Conservation (phyloP, 306 rosid genomes). For the Malus fusca region DNA sequence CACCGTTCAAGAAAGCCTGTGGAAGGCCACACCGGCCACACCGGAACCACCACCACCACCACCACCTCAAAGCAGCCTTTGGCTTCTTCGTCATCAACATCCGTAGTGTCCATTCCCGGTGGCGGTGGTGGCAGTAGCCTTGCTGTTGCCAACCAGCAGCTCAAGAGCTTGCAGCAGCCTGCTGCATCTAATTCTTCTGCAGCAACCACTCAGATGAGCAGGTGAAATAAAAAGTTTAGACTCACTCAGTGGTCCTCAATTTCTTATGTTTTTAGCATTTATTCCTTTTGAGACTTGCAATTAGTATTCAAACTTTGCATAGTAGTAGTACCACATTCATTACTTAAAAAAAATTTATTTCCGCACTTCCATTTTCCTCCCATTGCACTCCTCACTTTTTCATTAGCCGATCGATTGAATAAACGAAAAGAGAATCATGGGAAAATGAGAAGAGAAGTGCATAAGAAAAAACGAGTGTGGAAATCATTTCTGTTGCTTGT, state of each 20-base stretch:
- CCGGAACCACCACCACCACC: slow-evolving; percentile 29
- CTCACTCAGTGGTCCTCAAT: background rate
- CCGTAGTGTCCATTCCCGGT: slow-evolving; percentile 25
- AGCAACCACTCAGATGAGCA: slow-evolving; percentile 40
- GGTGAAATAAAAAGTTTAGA: slow-evolving; percentile 24
- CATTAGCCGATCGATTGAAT: too few relatives aligned
- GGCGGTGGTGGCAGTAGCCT: slow-evolving; percentile 37
- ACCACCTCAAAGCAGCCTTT: slow-evolving; percentile 27
- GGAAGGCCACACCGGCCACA: slow-evolving; percentile 92
- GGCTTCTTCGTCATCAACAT: slow-evolving; percentile 27
- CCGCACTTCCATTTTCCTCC: background rate
- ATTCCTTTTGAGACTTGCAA: background rate
- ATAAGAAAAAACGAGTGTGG: too few relatives aligned
- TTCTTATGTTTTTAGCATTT: slow-evolving; percentile 4
- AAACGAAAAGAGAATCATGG: too few relatives aligned
- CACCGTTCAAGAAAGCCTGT: slow-evolving; percentile 99
- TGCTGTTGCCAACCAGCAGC: slow-evolving; percentile 38
- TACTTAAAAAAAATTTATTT: background rate
- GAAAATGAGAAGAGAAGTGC: too few relatives aligned
- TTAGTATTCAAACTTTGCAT: too few relatives aligned
- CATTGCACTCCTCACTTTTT: too few relatives aligned
- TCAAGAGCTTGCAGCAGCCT: slow-evolving; percentile 35
- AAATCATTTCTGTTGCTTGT: background rate
- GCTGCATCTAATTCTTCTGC: slow-evolving; percentile 44
- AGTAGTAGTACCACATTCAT: background rate